phyloP scores from a whole-genome alignment of 208 protist genomes.

The Acanthamoeba pearcei region DNA sequence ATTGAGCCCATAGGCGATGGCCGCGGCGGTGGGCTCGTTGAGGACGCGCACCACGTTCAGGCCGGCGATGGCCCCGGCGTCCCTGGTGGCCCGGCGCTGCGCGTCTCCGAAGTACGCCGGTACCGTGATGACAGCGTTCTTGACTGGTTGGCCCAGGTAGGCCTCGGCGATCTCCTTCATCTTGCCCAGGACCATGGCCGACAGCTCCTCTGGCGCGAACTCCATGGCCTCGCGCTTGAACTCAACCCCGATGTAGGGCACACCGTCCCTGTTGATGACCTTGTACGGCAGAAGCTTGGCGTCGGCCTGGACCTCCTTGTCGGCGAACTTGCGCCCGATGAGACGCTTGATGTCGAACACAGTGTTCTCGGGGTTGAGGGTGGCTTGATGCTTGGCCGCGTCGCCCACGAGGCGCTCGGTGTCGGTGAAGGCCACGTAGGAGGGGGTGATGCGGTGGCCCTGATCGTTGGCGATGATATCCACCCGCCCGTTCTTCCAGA shows the following conservation, averaged over 20 bases:
- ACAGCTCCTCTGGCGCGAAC: constrained; percentile 11
- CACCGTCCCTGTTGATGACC: constrained; percentile 88
- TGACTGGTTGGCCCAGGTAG: background rate
- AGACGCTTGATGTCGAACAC: constrained; percentile 96
- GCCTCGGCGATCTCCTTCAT: background rate
- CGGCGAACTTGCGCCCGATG: constrained; percentile 91
- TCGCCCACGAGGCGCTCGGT: background rate
- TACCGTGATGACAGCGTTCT: constrained; percentile 88
- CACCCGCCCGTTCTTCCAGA: constrained; percentile 89
- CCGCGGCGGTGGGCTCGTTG: constrained; percentile 78
- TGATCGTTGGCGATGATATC: constrained; percentile 93
- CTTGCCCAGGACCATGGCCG: constrained; percentile 62
- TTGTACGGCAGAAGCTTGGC: constrained; percentile 93
- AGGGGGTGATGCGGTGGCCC: constrained; percentile 92
- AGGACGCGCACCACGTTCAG: background rate
- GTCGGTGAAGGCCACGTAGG: constrained; percentile 95
- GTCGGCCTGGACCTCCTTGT: constrained; percentile 87
- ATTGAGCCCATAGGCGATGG: constrained; percentile 96
- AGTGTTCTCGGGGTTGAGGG: constrained; percentile 94
- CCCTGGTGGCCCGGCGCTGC: constrained; percentile 91
- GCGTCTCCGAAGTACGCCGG: constrained; percentile 92
- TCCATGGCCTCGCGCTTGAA: constrained; percentile 48
- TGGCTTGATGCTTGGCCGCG: constrained; percentile 87
- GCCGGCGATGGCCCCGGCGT: constrained; percentile 89
- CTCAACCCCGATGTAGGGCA: constrained; percentile 83